phyloP scores from a whole-genome alignment of 768 basidiomycete species.

The Hericium erinaceus region DNA sequence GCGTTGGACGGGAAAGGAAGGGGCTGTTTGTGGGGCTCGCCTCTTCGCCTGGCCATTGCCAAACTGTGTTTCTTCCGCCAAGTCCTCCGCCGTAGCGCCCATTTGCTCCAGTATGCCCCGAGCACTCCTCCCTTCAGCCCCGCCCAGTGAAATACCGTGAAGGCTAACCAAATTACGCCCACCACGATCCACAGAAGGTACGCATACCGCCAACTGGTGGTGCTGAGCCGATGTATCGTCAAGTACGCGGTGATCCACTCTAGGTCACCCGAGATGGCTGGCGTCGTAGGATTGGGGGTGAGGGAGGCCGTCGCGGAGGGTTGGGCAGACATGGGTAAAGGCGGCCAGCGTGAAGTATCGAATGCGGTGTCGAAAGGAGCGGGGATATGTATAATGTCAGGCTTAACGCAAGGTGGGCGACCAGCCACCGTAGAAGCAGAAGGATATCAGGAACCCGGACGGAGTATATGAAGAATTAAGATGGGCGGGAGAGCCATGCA shows the following conservation, averaged over 20 bases:
- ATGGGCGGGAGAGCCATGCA: too few species aligned
- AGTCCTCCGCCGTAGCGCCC: constrained; percentile 48
- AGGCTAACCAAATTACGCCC: constrained; percentile 29
- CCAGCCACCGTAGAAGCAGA: too few species aligned
- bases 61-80: constrained; percentile 41
- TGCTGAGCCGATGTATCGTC: constrained; percentile 43
- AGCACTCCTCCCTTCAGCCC: constrained; percentile 31
- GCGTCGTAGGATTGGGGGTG: constrained; percentile 32
- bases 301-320: neutral
- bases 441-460: too few species aligned
- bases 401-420: too few species aligned
- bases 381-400: too few species aligned
- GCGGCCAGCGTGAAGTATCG: too few species aligned
- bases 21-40: constrained; percentile 32
- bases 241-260: constrained; percentile 52
- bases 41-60: constrained; percentile 23
- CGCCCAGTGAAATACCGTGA: constrained; percentile 34
- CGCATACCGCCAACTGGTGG: constrained; percentile 43
- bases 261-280: constrained; percentile 32
- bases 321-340: neutral
- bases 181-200: constrained; percentile 54
- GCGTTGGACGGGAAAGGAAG: constrained; percentile 51
- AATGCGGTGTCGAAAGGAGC: too few species aligned
- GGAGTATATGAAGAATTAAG: too few species aligned
- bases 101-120: constrained; percentile 50